Base-by-base conservation (phyloP, 495 filamentous ascomycete genomes). In the Aspergillus cavernicola region DNA sequence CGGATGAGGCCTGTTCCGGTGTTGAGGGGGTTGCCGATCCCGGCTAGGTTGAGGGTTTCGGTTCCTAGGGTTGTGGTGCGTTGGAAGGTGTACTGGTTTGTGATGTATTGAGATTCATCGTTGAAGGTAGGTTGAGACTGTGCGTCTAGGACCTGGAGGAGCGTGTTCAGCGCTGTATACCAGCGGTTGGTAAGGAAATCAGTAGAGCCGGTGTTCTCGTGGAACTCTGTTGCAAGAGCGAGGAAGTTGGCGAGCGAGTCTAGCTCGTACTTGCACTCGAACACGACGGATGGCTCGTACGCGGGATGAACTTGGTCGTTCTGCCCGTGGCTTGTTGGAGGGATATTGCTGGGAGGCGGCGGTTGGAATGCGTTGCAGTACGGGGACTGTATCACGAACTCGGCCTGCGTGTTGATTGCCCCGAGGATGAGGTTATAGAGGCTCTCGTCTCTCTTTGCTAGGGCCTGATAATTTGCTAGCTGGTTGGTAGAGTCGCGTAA, bases 361-460 rank as follows among this genome's bases (percentile, higher is more conserved):
- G 93, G 92, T 57, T 99, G 93, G 72, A 97, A 99, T 23, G 95
- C 92, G 71, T 97, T 96, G 78, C 93, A 99, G 72, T 97, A 99
- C 3, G 95, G 93, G 2, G 87, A 90, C 54, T 90, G 81, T 52
- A 97, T 95, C 18, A 99, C 89, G 59, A 87, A 98, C 65, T 96
- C 91, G 22, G 85, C 83, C 68, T 99, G 93, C 2, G 95, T 97
- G 65, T 95, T 95, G 71, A 99, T 96, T 41, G 95, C 95, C 6
- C 93, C 93, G 0, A 95, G 77, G 39, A 97, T 93, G 23, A 99
- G 75, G 42, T 78, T 85, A 60, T 85, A 80, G 39, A 97, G 82
- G 9, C 66, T 73, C 45, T 80, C 77, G 64, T 97, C 93, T 54
- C 87, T 85, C 54, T 82, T 85, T 1, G 92, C 90, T 16, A 99